Conservation (phyloP, 176 grass and related monocot species). For the Bromus sterilis region DNA sequence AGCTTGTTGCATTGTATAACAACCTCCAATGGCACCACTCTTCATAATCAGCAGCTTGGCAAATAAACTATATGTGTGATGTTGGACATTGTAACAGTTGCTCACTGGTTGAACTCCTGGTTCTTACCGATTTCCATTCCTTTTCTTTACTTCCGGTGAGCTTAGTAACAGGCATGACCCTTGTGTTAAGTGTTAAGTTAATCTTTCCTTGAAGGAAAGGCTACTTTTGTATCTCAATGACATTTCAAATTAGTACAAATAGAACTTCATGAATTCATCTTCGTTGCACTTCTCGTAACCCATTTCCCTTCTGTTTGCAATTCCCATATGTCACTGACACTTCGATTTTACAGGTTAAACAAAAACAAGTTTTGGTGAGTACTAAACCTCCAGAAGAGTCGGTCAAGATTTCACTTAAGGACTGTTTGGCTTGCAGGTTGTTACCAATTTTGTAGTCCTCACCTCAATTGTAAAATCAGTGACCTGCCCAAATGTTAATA, state of each 20-base stretch:
- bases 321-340: conserved; percentile 2
- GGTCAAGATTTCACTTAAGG: conserved; percentile 95
- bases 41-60: not conserved
- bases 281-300: not conserved
- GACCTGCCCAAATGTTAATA: not conserved
- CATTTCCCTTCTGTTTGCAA: not conserved
- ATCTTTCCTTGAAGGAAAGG: not conserved
- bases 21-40: not conserved
- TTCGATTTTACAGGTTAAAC: conserved; percentile 40
- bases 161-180: not conserved
- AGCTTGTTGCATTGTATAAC: not conserved
- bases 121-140: not conserved
- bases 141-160: not conserved
- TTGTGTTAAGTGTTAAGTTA: not conserved
- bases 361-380: conserved; percentile 41
- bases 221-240: not conserved
- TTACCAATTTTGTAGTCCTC: not conserved
- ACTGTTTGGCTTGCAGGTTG: conserved; percentile 96
- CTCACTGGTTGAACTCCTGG: too few species aligned
- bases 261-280: not conserved
- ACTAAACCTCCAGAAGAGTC: conserved; percentile 64
- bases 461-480: not conserved
- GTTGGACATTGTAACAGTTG: not conserved
- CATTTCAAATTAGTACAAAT: not conserved
- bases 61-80: not conserved